Conservation (phyloP, 257 asterid genomes). For the Dorcoceras hygrometricum region DNA sequence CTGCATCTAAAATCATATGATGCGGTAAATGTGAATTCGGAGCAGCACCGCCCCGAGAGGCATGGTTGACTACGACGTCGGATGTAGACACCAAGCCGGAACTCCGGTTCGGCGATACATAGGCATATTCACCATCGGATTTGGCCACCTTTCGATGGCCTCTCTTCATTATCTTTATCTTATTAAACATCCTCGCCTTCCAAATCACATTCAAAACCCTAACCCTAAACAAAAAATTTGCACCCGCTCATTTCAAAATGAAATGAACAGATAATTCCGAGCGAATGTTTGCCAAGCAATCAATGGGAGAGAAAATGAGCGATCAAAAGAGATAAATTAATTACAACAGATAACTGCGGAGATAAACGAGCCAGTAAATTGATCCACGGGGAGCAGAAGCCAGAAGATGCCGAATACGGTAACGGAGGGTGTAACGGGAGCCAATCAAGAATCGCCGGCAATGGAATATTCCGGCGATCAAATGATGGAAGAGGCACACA, state of each 20-base stretch:
- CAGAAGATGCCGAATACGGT: not conserved
- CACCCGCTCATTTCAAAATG: not conserved
- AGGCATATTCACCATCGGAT: constrained; percentile 16
- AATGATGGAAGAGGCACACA: not conserved
- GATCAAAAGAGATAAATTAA: not conserved
- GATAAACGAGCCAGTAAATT: not conserved
- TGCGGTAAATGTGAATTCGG: not conserved
- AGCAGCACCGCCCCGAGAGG: constrained; percentile 20
- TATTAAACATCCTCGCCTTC: constrained; percentile 25
- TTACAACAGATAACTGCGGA: not conserved
- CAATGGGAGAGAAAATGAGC: not conserved
- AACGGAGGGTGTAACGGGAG: not conserved
- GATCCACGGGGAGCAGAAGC: not conserved
- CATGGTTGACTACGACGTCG: constrained; percentile 23
- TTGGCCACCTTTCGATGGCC: constrained; percentile 31
- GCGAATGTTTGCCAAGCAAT: not conserved
- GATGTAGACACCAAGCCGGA: constrained; percentile 16
- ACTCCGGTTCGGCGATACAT: not conserved
- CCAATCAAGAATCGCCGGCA: constrained; percentile 7
- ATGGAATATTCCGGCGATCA: constrained; percentile 7
- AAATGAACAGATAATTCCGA: not conserved
- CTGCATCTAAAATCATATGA: not conserved
- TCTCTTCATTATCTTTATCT: constrained; percentile 31
- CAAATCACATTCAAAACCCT: constrained; percentile 8
- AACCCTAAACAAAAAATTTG: not conserved